phyloP scores from a whole-genome alignment of 2,329 filamentous ascomycete genomes.

The Talaromyces atroroseus region DNA sequence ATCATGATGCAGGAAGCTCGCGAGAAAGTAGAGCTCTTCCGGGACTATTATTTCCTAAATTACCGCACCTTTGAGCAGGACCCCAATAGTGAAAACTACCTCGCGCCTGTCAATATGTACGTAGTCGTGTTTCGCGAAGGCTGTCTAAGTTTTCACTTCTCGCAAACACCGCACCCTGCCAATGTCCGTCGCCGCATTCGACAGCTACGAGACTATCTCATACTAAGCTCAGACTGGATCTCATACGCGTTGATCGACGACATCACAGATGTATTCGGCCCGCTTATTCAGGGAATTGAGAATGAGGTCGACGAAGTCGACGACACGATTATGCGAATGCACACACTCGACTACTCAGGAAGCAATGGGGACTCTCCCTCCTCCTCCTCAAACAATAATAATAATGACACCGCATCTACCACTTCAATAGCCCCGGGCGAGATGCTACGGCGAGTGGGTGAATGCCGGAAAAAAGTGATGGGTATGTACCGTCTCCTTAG shows the following conservation, averaged over 20 bases:
- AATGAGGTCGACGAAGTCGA: conserved; percentile 97
- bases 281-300: conserved; percentile 86
- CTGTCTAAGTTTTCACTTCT: conserved; percentile 94
- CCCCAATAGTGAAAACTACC: conserved; percentile 76
- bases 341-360: conserved; percentile 47
- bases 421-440: conserved; percentile 54
- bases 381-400: conserved; percentile 10
- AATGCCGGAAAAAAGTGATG: conserved; percentile 97
- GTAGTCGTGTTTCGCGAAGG: conserved; percentile 95
- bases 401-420: conserved; percentile 28
- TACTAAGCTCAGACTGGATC: conserved; percentile 94
- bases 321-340: conserved; percentile 78
- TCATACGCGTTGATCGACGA: conserved; percentile 97
- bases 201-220: conserved; percentile 88
- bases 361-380: conserved; percentile 26
- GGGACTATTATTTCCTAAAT: conserved; percentile 97
- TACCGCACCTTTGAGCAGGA: conserved; percentile 98
- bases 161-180: conserved; percentile 89
- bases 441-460: conserved; percentile 88
- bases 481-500: conserved; percentile 84
- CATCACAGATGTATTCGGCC: conserved; percentile 93
- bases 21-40: conserved; percentile 96
- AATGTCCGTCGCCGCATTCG: conserved; percentile 92
- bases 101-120: conserved; percentile 96
- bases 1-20: conserved; percentile 96